Percentiles rank a stretch among this genome's conserved stretches.
phyloP scores from a whole-genome alignment of 371 early-diverging fungal genomes.

The Basidiobolus meristosporus region DNA sequence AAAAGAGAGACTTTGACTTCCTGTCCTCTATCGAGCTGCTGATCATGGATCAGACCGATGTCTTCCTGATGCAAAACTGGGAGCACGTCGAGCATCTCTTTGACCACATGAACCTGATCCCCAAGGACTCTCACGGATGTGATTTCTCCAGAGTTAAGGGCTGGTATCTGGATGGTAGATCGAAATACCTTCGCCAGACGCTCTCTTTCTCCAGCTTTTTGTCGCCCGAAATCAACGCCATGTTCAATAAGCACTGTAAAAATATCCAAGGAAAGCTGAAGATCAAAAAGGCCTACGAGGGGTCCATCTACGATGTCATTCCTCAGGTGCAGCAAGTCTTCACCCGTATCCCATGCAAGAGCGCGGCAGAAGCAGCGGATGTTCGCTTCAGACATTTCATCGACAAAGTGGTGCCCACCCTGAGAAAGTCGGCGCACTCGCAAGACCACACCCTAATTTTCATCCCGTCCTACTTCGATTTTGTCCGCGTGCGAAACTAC shows the following conservation, averaged over 20 bases:
- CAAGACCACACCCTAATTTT: constrained; percentile 68
- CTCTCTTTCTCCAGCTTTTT: constrained; percentile 55
- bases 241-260: constrained; percentile 51
- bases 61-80: constrained; percentile 94
- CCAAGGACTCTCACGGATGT: constrained; percentile 70
- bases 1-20: constrained; percentile 79
- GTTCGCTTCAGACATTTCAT: constrained; percentile 70
- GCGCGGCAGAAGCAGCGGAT: constrained; percentile 48
- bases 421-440: constrained; percentile 1
- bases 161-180: constrained; percentile 73
- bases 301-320: constrained; percentile 56
- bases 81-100: constrained; percentile 80
- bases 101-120: constrained; percentile 63
- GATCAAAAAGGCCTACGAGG: constrained; percentile 35
- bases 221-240: constrained; percentile 75
- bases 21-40: constrained; percentile 82
- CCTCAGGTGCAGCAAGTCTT: constrained; percentile 68
- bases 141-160: constrained; percentile 84
- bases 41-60: constrained; percentile 70
- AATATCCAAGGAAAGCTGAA: constrained; percentile 64
- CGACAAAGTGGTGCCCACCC: constrained; percentile 18
- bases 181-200: constrained; percentile 75
- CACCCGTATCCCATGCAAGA: constrained; percentile 36
- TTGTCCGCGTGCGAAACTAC: constrained; percentile 76
- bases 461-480: constrained; percentile 94